Percentiles rank a stretch among this genome's conserved stretches.
phyloP scores from a whole-genome alignment of 805 yeast species.

The Hemisphaericaspora nanyangensis region DNA sequence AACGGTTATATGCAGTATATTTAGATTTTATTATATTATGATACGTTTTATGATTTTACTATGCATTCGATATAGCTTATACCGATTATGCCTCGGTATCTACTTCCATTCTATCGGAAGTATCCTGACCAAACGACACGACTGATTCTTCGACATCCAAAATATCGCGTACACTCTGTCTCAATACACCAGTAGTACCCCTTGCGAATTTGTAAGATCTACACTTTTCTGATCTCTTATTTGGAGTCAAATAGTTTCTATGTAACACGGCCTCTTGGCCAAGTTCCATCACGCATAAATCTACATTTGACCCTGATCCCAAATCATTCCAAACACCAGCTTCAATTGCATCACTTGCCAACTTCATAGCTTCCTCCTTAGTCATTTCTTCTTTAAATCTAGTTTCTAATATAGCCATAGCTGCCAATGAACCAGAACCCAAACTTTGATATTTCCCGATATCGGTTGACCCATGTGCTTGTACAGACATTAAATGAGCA shows the following conservation, averaged over 20 bases:
- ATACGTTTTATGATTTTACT: too few species aligned
- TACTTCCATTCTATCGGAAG: constrained; percentile 38
- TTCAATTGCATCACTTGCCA: constrained; percentile 90
- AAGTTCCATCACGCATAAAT: constrained; percentile 92
- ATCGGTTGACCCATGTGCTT: constrained; percentile 98
- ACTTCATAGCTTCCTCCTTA: constrained; percentile 84
- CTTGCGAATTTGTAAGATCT: constrained; percentile 80
- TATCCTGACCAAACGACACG: constrained; percentile 29
- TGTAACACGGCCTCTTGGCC: constrained; percentile 82
- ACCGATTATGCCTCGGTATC: constrained; percentile 32
- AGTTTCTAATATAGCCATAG: constrained; percentile 94
- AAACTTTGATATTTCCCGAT: constrained; percentile 88
- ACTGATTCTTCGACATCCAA: constrained; percentile 69
- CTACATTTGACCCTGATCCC: constrained; percentile 98
- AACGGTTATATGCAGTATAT: constrained; percentile 1
- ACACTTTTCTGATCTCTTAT: constrained; percentile 77
- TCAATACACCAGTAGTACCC: constrained; percentile 90
- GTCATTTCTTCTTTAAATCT: constrained; percentile 77
- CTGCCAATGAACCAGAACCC: constrained; percentile 97
- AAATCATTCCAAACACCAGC: constrained; percentile 99
- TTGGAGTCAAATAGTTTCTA: constrained; percentile 90
- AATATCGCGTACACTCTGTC: constrained; percentile 59
- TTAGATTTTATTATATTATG: background rate
- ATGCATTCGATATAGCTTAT: too few species aligned
- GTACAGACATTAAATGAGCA: constrained; percentile 85